phyloP scores from a whole-genome alignment of 768 basidiomycete genomes.

The Macrocybe gigantea region DNA sequence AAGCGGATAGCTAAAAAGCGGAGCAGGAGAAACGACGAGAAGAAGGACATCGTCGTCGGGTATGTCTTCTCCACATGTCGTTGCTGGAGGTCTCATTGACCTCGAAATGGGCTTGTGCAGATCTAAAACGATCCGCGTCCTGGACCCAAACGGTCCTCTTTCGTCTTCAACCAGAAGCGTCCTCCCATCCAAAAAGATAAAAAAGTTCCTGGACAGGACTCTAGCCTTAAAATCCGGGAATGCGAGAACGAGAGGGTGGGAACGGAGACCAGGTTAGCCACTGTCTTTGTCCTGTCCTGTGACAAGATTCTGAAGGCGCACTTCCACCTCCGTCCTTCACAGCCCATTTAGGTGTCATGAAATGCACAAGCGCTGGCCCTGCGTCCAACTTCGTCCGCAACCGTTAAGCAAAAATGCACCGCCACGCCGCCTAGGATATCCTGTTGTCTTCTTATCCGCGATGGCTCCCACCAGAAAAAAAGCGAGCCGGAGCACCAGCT shows the following conservation, averaged over 20 bases:
- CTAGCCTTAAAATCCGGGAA: slow-evolving; percentile 40
- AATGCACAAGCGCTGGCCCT: slow-evolving; percentile 35
- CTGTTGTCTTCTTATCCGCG: too few species aligned
- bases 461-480: too few species aligned
- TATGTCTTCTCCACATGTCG: slow-evolving; percentile 16
- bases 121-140: too few species aligned
- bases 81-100: too few species aligned
- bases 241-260: slow-evolving; percentile 45
- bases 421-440: background rate
- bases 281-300: background rate
- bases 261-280: slow-evolving; percentile 49
- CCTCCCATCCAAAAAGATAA: slow-evolving; percentile 41
- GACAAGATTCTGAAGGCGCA: background rate
- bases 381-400: slow-evolving; percentile 47
- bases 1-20: too few species aligned
- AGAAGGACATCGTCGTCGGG: slow-evolving; percentile 56
- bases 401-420: slow-evolving; percentile 8
- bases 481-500: too few species aligned
- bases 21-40: slow-evolving; percentile 6
- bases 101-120: too few species aligned
- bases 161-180: too few species aligned
- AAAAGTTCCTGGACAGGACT: slow-evolving; percentile 46
- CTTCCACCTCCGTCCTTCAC: background rate
- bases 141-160: too few species aligned
- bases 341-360: slow-evolving; percentile 57